phyloP scores from a whole-genome alignment of 1,284 basidiomycete species.

The Phenoliferia sp. region DNA sequence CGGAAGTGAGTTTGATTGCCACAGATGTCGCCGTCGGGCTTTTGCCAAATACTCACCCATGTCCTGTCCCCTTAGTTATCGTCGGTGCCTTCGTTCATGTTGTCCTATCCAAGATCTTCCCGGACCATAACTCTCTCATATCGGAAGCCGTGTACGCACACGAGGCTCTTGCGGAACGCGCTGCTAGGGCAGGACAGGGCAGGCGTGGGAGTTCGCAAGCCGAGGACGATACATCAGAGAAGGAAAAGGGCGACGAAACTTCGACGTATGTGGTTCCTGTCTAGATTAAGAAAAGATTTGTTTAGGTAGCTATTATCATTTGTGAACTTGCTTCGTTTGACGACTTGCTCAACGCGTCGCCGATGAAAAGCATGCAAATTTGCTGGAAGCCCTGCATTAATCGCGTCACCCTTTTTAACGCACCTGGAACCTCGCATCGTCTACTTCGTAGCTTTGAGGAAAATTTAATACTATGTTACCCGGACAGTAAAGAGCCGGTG shows the following conservation, averaged over 20 bases:
- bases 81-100: slow-evolving; percentile 7
- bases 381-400: too few relatives aligned
- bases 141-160: slow-evolving; percentile 15
- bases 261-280: not conserved
- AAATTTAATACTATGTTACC: too few relatives aligned
- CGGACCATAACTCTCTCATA: slow-evolving; percentile 16
- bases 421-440: too few relatives aligned
- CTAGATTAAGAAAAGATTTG: too few relatives aligned
- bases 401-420: too few relatives aligned
- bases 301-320: too few relatives aligned
- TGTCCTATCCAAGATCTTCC: slow-evolving; percentile 15
- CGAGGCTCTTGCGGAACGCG: slow-evolving; percentile 23
- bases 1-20: not conserved
- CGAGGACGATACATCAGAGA: not conserved
- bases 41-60: slow-evolving; percentile 11
- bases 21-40: not conserved
- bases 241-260: not conserved
- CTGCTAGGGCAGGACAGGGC: not conserved
- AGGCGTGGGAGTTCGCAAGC: not conserved
- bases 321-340: too few relatives aligned
- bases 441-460: too few relatives aligned
- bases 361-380: too few relatives aligned
- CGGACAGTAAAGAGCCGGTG: too few relatives aligned
- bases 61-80: not conserved
- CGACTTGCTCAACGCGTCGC: too few relatives aligned